phyloP scores from a whole-genome alignment of 495 filamentous ascomycete species.

The Penicillium daleae region DNA sequence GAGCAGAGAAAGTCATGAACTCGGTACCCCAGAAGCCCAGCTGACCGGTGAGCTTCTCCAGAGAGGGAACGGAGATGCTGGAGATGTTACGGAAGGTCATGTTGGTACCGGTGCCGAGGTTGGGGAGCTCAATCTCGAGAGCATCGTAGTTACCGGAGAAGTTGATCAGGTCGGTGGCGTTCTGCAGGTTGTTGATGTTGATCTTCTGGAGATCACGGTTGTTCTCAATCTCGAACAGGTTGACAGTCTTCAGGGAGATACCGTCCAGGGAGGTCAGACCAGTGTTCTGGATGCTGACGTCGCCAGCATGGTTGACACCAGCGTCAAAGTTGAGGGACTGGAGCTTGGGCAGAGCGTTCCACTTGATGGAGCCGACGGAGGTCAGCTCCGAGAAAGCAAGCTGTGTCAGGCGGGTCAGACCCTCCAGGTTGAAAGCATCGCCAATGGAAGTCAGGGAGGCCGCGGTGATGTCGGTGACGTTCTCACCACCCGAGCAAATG shows the following conservation, averaged over 20 bases:
- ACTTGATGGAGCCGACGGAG: slow-evolving; percentile 66
- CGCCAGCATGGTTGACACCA: slow-evolving; percentile 64
- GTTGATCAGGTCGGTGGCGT: slow-evolving; percentile 63
- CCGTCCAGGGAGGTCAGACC: slow-evolving; percentile 72
- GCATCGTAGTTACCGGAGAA: slow-evolving; percentile 60
- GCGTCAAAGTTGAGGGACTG: slow-evolving; percentile 64
- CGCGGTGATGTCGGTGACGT: slow-evolving; percentile 60
- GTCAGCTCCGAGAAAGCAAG: slow-evolving; percentile 66
- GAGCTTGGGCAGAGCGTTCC: slow-evolving; percentile 73
- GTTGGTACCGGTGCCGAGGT: slow-evolving; percentile 77
- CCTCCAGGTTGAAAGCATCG: slow-evolving; percentile 66
- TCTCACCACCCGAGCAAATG: slow-evolving; percentile 57
- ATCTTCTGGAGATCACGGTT: slow-evolving; percentile 71
- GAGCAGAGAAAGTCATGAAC: slow-evolving; percentile 67
- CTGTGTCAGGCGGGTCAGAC: slow-evolving; percentile 65
- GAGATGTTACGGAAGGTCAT: slow-evolving; percentile 88
- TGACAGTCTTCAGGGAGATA: slow-evolving; percentile 70
- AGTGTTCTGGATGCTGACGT: slow-evolving; percentile 81
- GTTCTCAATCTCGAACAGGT: slow-evolving; percentile 76
- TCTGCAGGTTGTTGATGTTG: slow-evolving; percentile 69
- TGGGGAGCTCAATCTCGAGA: slow-evolving; percentile 74
- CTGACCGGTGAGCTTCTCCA: slow-evolving; percentile 74
- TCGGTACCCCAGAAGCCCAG: slow-evolving; percentile 83
- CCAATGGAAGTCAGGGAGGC: slow-evolving; percentile 53
- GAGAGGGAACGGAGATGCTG: slow-evolving; percentile 72